These are phyloP conservation scores for Hypoxylon trugodes DNA, from an alignment of 495 filamentous ascomycete genomes.

Conservation along the genomic window DNA sequence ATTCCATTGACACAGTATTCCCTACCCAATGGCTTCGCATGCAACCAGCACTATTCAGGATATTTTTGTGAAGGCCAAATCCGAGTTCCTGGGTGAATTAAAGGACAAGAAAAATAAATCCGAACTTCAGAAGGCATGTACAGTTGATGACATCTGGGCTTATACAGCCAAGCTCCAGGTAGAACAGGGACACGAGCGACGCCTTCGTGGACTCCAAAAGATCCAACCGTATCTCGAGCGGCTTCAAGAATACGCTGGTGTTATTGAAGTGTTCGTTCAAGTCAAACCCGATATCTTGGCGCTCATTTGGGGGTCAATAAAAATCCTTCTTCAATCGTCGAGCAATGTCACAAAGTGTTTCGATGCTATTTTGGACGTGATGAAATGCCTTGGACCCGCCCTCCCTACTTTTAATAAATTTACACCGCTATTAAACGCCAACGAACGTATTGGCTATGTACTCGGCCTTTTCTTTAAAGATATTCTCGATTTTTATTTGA, in stretches of 20 bases:
- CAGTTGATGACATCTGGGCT: conserved; percentile 45
- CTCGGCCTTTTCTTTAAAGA: conserved; percentile 47
- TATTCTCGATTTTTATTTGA: conserved; percentile 45
- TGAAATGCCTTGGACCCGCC: too few species aligned
- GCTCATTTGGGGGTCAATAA: conserved; percentile 49
- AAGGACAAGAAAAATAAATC: too few species aligned
- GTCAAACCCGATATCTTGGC: conserved; percentile 44
- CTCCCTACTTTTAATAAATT: too few species aligned
- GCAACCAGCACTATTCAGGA: neutral
- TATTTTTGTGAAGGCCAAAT: neutral
- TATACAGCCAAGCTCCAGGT: conserved; percentile 41
- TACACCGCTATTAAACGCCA: too few species aligned
- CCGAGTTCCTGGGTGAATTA: too few species aligned
- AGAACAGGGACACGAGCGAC: conserved; percentile 33
- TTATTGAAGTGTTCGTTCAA: conserved; percentile 46
- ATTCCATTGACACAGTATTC: too few species aligned
- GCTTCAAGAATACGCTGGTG: conserved; percentile 36
- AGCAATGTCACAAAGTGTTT: conserved; percentile 35
- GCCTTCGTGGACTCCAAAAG: conserved; percentile 36
- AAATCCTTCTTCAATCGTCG: conserved; percentile 46
- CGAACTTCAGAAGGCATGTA: too few species aligned
- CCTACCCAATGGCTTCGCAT: neutral
- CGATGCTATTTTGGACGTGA: conserved; percentile 43
- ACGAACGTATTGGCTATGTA: conserved; percentile 32
- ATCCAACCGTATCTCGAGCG: conserved; percentile 44